A percentile compares a stretch with the other conserved stretches of the same genome.
Conservation (phyloP, 352 stramenopile species). For the Phytophthora boehmeriae region DNA sequence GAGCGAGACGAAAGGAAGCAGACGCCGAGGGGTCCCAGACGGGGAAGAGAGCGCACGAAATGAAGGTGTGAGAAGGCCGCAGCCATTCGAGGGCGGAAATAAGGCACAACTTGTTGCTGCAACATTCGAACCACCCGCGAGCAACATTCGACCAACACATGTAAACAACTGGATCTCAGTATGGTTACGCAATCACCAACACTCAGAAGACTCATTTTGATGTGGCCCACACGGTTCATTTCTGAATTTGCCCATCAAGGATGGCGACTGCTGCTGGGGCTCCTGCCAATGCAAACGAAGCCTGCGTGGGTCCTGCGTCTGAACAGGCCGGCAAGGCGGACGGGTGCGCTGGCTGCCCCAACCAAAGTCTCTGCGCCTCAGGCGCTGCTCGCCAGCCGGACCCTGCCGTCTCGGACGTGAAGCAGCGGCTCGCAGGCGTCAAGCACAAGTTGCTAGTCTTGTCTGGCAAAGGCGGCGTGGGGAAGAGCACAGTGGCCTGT, state of each 20-base stretch:
- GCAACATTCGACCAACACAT: not conserved
- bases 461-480: constrained; percentile 99
- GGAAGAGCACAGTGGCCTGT: constrained; percentile 98
- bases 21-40: not conserved
- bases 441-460: constrained; percentile 99
- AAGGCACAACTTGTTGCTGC: no score
- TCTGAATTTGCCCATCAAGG: constrained; percentile 13
- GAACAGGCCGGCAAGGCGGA: constrained; percentile 94
- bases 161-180: not conserved
- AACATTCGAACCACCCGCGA: no score
- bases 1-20: not conserved
- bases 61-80: not conserved
- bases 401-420: constrained; percentile 90
- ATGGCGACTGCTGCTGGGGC: constrained; percentile 14
- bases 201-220: not conserved
- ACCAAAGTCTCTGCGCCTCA: constrained; percentile 95
- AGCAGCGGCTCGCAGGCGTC: constrained; percentile 72
- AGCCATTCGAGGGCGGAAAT: not conserved
- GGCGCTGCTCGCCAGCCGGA: constrained; percentile 89
- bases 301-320: constrained; percentile 95
- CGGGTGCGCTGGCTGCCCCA: constrained; percentile 97
- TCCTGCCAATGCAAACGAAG: constrained; percentile 78
- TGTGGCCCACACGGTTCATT: constrained; percentile 8
- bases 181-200: no score
- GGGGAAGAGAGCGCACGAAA: not conserved